These are phyloP conservation scores for Brassica juncea DNA, from an alignment of 345 rosid genomes.

Conservation along the genomic window DNA sequence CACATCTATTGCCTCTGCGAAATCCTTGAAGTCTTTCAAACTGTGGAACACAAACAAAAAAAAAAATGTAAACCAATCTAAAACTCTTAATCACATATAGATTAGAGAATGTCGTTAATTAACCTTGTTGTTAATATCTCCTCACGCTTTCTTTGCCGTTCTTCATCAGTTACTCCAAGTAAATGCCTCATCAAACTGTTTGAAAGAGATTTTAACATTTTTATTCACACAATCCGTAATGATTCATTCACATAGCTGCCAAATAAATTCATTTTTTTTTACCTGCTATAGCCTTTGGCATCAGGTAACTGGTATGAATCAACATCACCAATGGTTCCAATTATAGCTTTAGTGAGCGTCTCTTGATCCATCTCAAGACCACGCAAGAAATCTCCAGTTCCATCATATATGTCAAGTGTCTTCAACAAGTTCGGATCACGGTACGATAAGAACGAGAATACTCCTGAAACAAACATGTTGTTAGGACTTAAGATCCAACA, in stretches of 20 bases:
- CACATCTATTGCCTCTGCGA: constrained; percentile 66
- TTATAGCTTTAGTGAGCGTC: constrained; percentile 84
- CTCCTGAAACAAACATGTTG: constrained; percentile 44
- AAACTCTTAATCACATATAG: neutral
- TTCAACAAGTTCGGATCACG: constrained; percentile 91
- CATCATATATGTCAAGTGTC: constrained; percentile 86
- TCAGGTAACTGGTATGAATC: constrained; percentile 96
- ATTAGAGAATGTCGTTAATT: neutral
- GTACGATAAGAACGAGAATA: constrained; percentile 83
- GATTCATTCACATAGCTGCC: neutral
- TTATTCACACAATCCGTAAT: constrained; percentile 1
- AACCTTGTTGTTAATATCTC: constrained; percentile 92
- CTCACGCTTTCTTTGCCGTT: constrained; percentile 77
- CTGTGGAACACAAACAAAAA: constrained; percentile 41
- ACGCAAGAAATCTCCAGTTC: constrained; percentile 81
- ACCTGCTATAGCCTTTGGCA: constrained; percentile 99
- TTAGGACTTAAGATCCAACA: neutral
- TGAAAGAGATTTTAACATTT: constrained; percentile 7
- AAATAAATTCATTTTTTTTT: constrained; percentile 5
- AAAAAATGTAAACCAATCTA: neutral
- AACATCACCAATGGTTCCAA: constrained; percentile 93
- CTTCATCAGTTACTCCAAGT: constrained; percentile 83
- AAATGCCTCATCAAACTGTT: constrained; percentile 66
- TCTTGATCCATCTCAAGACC: constrained; percentile 82
- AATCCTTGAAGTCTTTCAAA: constrained; percentile 80